These are phyloP conservation scores for Austroboletus festivus DNA, from an alignment of 768 basidiomycete species.

Conservation along the genomic window DNA sequence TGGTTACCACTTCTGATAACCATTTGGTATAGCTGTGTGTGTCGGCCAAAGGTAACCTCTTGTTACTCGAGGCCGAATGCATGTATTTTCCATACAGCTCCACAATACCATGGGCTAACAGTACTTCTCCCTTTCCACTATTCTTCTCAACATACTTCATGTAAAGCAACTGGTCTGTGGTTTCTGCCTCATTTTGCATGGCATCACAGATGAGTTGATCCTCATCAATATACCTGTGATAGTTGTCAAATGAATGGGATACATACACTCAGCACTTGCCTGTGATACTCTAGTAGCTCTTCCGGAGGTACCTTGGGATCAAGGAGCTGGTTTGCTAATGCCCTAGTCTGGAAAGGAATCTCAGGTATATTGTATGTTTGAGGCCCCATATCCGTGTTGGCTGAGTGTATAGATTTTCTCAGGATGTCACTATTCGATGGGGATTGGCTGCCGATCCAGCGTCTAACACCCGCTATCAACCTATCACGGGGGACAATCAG, in stretches of 20 bases:
- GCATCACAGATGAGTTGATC: conserved; percentile 62
- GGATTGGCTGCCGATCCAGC: conserved; percentile 67
- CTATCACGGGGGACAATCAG: conserved; percentile 33
- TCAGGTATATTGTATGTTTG: conserved; percentile 28
- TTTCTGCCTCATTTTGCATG: conserved; percentile 50
- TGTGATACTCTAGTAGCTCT: conserved; percentile 72
- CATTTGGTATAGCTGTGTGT: conserved; percentile 19
- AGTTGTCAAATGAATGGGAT: background rate
- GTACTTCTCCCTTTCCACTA: conserved; percentile 16
- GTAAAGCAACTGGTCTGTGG: conserved; percentile 59
- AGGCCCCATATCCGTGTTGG: conserved; percentile 23
- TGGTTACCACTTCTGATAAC: conserved; percentile 11
- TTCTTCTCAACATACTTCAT: conserved; percentile 46
- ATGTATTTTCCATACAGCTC: conserved; percentile 22
- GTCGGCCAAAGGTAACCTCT: conserved; percentile 4
- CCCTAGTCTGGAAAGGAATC: conserved; percentile 42
- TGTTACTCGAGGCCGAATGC: conserved; percentile 9
- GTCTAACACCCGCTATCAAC: conserved; percentile 73
- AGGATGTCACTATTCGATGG: conserved; percentile 39
- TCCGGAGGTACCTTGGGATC: conserved; percentile 60
- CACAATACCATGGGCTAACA: conserved; percentile 10
- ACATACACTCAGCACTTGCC: conserved; percentile 37
- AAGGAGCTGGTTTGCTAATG: conserved; percentile 54
- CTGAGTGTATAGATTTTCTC: conserved; percentile 37
- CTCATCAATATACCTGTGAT: conserved; percentile 67